These are phyloP conservation scores for Colletotrichum sp. DNA, from an alignment of 2,329 filamentous ascomycete species.

Conservation along the genomic window DNA sequence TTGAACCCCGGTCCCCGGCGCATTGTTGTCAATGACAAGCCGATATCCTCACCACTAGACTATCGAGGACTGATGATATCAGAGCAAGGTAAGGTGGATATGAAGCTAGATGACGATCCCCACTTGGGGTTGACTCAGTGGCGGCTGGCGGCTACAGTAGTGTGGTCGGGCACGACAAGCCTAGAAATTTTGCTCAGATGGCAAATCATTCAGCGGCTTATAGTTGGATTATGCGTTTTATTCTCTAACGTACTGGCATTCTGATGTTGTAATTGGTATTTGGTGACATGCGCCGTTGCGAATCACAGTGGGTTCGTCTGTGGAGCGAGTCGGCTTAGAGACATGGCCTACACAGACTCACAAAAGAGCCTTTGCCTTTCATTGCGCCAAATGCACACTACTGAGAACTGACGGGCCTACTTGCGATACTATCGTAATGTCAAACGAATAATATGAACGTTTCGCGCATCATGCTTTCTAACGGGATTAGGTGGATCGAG, in stretches of 20 bases:
- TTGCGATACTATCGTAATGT: neutral
- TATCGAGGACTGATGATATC: neutral
- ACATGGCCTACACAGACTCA: neutral
- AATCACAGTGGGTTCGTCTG: neutral
- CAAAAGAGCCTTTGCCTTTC: neutral
- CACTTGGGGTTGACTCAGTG: neutral
- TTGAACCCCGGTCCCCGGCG: neutral
- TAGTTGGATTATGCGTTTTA: neutral
- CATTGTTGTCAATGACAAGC: neutral
- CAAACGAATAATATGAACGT: neutral
- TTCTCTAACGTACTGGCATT: neutral
- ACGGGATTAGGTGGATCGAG: neutral
- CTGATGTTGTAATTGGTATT: neutral
- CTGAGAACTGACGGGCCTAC: neutral
- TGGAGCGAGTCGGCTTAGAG: neutral
- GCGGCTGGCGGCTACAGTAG: neutral
- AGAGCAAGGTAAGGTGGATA: rapidly evolving
- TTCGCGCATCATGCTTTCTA: neutral
- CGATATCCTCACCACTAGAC: constrained; percentile 15
- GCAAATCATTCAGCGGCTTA: neutral
- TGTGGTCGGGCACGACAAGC: neutral
- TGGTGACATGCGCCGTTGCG: neutral
- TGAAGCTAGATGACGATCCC: neutral
- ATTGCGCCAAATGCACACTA: neutral
- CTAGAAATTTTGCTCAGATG: neutral